Base-by-base conservation (phyloP, 192 early-diverging fungal species). In the Entrophospora sp. region DNA sequence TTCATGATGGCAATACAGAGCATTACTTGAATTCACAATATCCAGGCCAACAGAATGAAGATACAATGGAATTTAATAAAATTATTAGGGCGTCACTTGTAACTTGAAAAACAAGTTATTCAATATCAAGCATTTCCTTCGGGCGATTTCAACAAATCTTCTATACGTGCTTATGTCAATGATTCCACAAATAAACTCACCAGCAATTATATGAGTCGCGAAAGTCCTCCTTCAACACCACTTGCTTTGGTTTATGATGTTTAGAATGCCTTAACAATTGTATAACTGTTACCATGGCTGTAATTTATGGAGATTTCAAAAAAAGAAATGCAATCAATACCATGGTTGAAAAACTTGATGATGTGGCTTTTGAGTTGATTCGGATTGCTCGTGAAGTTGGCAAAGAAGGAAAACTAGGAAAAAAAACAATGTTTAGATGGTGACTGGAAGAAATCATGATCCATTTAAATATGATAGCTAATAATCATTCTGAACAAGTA, bases 361-460 rank as follows among this genome's bases (percentile, higher is more conserved):
- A 27, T 28, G 40, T 62, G 7, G 43, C 43, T 28, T 12, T 62
- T 20, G 81, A 87, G 66, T 78, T 88, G 10, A 89, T 80, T 35
- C 75, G 83, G 60, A 86, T 90, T 5, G 83, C 87, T 18, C 81
- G 79, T 3, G 84, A 89, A 53, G 84, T 84, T 4, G 87, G 84
- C 4, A 79, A 83, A 30, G 85, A 89, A 68, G 88, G 90, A 7
- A 81, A 83, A 31, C 75, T 92, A 2, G 90, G 88, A 57, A 84
- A 67, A 71, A n/a, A 65, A 76, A 22, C 68, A 75, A 32, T 69
- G 74, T 13, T 73, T 76, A 5, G 71, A 71, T 13, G 85, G 85
- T 46, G 71, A 73, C 18, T 87, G 82, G 82, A 72, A 5, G 75
- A 83, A 30, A 75, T 87, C 62, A 78, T 83, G 24, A 67, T 58